These are phyloP conservation scores for Cryptosporidium tyzzeri DNA, from an alignment of 169 alveolate species.

Conservation along the genomic window DNA sequence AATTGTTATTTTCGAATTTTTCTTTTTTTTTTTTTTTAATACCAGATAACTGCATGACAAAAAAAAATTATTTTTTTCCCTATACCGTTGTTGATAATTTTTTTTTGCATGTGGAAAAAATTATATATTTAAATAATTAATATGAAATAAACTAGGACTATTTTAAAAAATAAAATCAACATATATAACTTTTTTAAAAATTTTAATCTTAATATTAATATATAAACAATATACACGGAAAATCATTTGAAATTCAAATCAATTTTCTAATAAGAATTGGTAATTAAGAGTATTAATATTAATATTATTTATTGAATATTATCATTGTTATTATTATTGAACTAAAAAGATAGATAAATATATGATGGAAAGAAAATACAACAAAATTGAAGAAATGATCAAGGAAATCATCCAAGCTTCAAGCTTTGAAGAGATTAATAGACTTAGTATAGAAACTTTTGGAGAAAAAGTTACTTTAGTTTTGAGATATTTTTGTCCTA, in stretches of 20 bases:
- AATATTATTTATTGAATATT: background rate
- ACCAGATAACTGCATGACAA: constrained; percentile 1
- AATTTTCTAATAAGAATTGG: background rate
- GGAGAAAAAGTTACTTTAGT: constrained; percentile 48
- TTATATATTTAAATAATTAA: background rate
- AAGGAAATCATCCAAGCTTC: background rate
- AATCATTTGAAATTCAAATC: background rate
- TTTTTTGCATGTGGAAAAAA: constrained; percentile 22
- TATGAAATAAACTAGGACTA: background rate
- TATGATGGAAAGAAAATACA: background rate
- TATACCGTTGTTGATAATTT: background rate
- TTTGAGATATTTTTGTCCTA: constrained; percentile 30
- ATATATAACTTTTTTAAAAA: background rate
- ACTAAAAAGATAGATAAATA: background rate
- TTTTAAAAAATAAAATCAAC: background rate
- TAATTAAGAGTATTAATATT: background rate
- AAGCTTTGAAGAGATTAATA: constrained; percentile 1
- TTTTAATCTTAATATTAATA: background rate
- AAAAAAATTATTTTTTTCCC: background rate
- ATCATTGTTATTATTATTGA: background rate
- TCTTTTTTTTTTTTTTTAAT: background rate
- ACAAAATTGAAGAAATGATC: constrained; percentile 3
- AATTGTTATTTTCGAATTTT: background rate
- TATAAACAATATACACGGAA: background rate
- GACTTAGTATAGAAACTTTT: background rate